Base-by-base conservation (phyloP, 305 asterid species). In the Fraxinus dipetala region DNA sequence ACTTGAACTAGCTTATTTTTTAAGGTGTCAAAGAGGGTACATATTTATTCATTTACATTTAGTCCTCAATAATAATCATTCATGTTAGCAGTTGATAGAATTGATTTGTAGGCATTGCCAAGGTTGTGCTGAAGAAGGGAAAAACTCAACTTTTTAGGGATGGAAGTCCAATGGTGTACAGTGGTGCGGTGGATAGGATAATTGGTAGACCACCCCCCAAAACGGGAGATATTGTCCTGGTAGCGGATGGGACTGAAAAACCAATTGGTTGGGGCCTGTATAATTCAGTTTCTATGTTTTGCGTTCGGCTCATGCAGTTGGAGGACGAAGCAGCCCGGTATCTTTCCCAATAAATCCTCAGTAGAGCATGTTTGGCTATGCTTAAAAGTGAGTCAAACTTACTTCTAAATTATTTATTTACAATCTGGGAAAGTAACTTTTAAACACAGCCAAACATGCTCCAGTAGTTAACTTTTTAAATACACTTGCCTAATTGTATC, bases 201-300 rank as follows among this genome's bases (percentile, higher is more conserved):
- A 86, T 96, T 24, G 98, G 98, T 83, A 90, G 91, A 79, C 99
- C 98, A 2, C 97, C 98, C 0, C 99, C 99, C 2, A 82, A 82
- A 83, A 94, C 99, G 7, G 99, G 98, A 20, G 99, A 96, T 31
- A 85, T 85, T 35, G 99, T 96, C 79, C 91, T 96, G 9, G 97
- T 96, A n/a, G 92, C 98, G 28, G 99, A 96, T 77, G 99, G 98
- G 40, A 79, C 95, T 0, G 94, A 91, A 83, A 96, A 91, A 80
- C 97, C 99, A 10, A 94, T 96, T 81, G 99, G 94, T 61, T 94
- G 98, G 99, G 99, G 98, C 31, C 84, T 94, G 72, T 96, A 93
- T 87, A 96, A 94, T 83, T 92, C 98, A 5, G 92, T 86, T 86
- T 96, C 99, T 72, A 96, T 96, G 99, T 96, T 96, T 63, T 95